Evolutionary conservation across 2,329 filamentous ascomycete species (phyloP).

Genomic region (Claviceps spartinae): DNA sequence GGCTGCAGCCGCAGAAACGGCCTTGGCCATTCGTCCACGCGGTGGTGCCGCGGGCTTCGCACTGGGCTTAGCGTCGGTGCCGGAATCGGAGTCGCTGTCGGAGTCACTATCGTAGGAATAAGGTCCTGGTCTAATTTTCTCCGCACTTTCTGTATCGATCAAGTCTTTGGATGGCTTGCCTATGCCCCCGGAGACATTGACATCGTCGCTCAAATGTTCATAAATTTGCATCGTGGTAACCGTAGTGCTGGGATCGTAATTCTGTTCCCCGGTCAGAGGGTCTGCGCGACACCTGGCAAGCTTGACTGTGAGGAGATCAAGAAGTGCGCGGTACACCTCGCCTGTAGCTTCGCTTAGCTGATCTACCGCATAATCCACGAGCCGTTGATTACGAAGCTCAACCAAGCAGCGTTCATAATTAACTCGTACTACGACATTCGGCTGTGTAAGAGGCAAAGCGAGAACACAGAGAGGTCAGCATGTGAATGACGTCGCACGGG

Average conservation of each 20-base stretch:
- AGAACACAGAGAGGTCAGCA: not conserved
- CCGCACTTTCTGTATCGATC: conserved; percentile 31
- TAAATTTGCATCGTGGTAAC: conserved; percentile 45
- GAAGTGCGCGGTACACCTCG: conserved; percentile 61
- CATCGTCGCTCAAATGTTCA: conserved; percentile 34
- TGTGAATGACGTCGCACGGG: not conserved
- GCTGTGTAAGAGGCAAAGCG: conserved; percentile 28
- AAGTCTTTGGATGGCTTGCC: conserved; percentile 37
- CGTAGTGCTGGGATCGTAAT: conserved; percentile 16
- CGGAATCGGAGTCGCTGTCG: conserved; percentile 21
- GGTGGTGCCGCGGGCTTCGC: not conserved
- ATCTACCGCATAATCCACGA: conserved; percentile 59
- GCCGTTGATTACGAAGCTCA: conserved; percentile 63
- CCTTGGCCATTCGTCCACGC: conserved; percentile 6
- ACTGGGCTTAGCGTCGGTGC: conserved; percentile 15
- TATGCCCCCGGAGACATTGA: conserved; percentile 44
- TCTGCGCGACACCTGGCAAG: conserved; percentile 53
- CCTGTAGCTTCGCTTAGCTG: conserved; percentile 61
- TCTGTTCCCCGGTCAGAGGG: conserved; percentile 23
- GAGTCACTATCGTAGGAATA: conserved; percentile 21
- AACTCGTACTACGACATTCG: conserved; percentile 59
- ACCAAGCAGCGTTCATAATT: conserved; percentile 80
- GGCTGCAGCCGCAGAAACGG: conserved; percentile 1
- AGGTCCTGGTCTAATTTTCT: conserved; percentile 31
- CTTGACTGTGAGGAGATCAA: conserved; percentile 57